These are phyloP conservation scores for Strigomonas galati DNA, from an alignment of 208 protist genomes.

Conservation along the genomic window DNA sequence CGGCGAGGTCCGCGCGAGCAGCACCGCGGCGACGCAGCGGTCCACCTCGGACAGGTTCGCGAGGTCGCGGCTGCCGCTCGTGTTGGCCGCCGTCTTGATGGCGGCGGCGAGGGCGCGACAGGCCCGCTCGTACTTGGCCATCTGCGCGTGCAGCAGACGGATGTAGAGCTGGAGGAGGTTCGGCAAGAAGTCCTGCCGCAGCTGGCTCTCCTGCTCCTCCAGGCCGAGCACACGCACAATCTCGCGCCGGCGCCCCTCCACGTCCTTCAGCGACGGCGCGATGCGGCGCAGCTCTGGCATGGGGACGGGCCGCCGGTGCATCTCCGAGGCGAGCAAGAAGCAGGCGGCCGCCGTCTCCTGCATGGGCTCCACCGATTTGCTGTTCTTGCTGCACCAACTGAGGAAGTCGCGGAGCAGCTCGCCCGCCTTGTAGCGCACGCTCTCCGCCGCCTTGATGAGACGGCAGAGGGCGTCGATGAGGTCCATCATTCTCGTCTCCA, in stretches of 20 bases:
- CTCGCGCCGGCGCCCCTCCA: slow-evolving; percentile 50
- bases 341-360: slow-evolving; percentile 62
- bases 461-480: no score
- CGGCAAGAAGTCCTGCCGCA: slow-evolving; percentile 31
- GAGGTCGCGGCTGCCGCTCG: slow-evolving; percentile 18
- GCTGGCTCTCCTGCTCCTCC: slow-evolving; percentile 24
- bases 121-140: slow-evolving; percentile 50
- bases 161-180: slow-evolving; percentile 65
- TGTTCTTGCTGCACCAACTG: slow-evolving; percentile 44
- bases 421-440: slow-evolving; percentile 39
- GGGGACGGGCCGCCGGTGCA: slow-evolving; percentile 49
- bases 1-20: slow-evolving; percentile 45
- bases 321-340: slow-evolving; percentile 64
- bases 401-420: slow-evolving; percentile 50
- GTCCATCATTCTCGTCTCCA: no score
- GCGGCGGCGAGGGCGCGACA: slow-evolving; percentile 41
- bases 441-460: slow-evolving; percentile 34
- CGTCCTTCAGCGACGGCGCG: slow-evolving; percentile 50
- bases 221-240: slow-evolving; percentile 40
- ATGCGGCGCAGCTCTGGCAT: slow-evolving; percentile 57
- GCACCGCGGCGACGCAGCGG: slow-evolving; percentile 44
- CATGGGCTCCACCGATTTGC: slow-evolving; percentile 42
- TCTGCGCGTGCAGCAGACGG: slow-evolving; percentile 49
- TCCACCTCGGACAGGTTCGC: slow-evolving; percentile 43
- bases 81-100: slow-evolving; percentile 23